Evolutionary conservation across 805 yeast species (phyloP).

Genomic region (Candida silvicultrix): DNA sequence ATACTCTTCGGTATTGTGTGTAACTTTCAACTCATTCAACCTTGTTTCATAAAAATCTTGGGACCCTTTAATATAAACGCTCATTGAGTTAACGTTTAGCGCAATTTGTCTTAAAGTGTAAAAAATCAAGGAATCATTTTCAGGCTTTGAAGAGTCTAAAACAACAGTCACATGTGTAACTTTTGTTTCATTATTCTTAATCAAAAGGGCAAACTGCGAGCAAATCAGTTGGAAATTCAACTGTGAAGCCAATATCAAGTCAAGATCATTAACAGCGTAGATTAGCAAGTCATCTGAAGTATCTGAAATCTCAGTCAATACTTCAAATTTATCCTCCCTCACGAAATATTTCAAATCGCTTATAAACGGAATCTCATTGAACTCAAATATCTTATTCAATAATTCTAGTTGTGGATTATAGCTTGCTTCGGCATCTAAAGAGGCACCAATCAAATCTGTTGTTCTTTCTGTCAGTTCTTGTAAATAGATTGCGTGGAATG

Average conservation of each 20-base stretch:
- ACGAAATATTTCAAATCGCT: constrained; percentile 71
- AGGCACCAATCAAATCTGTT: constrained; percentile 63
- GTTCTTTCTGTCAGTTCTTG: constrained; percentile 61
- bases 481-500: constrained; percentile 47
- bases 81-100: neutral
- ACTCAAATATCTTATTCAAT: constrained; percentile 28
- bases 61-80: neutral
- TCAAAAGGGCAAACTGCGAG: constrained; percentile 7
- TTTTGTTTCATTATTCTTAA: constrained; percentile 1
- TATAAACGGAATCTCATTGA: constrained; percentile 48
- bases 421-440: constrained; percentile 29
- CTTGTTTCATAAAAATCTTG: neutral
- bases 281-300: constrained; percentile 15
- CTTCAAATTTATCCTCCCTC: constrained; percentile 58
- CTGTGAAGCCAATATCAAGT: constrained; percentile 3
- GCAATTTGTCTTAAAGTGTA: neutral
- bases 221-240: constrained; percentile 1
- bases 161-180: neutral
- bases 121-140: neutral
- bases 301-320: constrained; percentile 76
- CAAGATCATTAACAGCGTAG: constrained; percentile 9
- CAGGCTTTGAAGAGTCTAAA: neutral
- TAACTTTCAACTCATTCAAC: neutral
- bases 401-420: constrained; percentile 26
- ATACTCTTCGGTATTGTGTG: neutral